A percentile compares a stretch with the other conserved stretches of the same genome.
Conservation (phyloP, 1,139 yeast genomes). For the Yamadazyma spencermartinsiae region DNA sequence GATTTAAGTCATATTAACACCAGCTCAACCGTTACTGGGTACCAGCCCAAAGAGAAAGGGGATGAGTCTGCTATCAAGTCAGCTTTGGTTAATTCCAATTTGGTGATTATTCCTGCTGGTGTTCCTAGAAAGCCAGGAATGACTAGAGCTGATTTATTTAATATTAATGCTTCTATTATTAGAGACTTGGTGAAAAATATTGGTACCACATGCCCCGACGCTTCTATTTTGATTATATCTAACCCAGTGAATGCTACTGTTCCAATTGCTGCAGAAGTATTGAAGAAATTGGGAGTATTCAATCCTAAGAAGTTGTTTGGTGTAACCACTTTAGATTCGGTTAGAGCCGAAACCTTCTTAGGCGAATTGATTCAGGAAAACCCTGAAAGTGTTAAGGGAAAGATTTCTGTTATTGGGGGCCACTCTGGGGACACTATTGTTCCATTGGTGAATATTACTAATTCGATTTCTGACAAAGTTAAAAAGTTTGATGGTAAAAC, state of each 20-base stretch:
- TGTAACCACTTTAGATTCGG: constrained; percentile 70
- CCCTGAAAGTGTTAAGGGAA: constrained; percentile 44
- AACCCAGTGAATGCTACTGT: constrained; percentile 79
- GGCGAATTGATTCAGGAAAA: constrained; percentile 39
- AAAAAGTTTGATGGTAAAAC: constrained; percentile 27
- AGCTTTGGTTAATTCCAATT: constrained; percentile 56
- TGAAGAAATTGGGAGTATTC: constrained; percentile 60
- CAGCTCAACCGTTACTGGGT: constrained; percentile 55
- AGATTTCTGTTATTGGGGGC: constrained; percentile 68
- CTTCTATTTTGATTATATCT: constrained; percentile 65
- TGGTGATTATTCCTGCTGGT: constrained; percentile 80
- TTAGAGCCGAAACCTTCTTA: constrained; percentile 68
- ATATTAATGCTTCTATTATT: constrained; percentile 70
- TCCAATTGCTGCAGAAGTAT: constrained; percentile 72
- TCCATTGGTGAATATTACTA: constrained; percentile 45
- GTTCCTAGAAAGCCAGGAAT: constrained; percentile 80
- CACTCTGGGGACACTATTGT: constrained; percentile 79
- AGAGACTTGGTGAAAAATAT: constrained; percentile 58
- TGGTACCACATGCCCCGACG: constrained; percentile 60
- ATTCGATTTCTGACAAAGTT: constrained; percentile 29
- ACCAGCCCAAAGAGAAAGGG: constrained; percentile 50
- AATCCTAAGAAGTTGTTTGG: constrained; percentile 69
- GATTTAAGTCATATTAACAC: constrained; percentile 73
- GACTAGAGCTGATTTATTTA: constrained; percentile 77
- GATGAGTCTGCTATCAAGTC: constrained; percentile 48